Conservation (phyloP, 208 protist genomes). For the Novymonas esmeraldas region DNA sequence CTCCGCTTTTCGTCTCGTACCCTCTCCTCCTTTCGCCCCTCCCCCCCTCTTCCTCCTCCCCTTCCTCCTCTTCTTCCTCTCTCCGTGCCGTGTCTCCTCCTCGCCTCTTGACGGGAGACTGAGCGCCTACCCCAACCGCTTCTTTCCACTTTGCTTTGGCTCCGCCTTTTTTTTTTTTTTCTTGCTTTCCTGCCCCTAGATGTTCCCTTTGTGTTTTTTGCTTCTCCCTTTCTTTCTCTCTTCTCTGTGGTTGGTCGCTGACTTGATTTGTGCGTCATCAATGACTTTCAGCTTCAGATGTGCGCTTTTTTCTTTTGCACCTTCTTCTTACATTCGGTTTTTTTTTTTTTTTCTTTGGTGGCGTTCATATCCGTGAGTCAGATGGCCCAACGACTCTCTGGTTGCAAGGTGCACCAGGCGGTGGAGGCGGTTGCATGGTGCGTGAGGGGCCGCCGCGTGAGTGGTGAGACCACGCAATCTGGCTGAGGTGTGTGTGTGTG, state of each 20-base stretch:
- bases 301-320: not conserved
- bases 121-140: no score
- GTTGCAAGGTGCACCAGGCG: no score
- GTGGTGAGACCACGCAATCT: no score
- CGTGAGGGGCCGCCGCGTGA: no score
- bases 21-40: not conserved
- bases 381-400: no score
- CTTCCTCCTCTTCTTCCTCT: not conserved
- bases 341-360: slow-evolving; percentile 6
- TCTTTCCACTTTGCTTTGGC: not conserved
- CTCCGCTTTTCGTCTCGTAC: no score
- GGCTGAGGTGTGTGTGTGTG: not conserved
- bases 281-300: no score
- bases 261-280: no score
- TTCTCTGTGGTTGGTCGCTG: slow-evolving; percentile 6
- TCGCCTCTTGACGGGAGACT: not conserved
- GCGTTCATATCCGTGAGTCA: no score
- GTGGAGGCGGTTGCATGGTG: no score
- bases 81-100: not conserved
- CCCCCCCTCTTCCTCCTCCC: not conserved
- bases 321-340: not conserved
- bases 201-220: not conserved
- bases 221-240: not conserved
- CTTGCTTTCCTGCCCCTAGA: not conserved
- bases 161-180: slow-evolving; percentile 11